Evolutionary conservation across 345 rosid species (phyloP).

Genomic region (Aquilaria sinensis): DNA sequence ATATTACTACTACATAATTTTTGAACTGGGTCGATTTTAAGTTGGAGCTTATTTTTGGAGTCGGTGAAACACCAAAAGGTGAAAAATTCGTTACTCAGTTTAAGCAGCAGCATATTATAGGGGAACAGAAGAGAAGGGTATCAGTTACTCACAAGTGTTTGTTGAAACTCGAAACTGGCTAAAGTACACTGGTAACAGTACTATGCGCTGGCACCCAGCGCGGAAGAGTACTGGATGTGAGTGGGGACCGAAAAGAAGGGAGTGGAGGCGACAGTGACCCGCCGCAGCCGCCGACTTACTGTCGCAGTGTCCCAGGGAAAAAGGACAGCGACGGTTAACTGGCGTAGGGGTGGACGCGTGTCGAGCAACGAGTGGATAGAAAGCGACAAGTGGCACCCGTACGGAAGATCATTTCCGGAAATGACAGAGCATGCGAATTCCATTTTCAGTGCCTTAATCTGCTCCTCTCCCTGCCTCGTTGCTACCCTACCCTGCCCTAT

Average conservation of each 20-base stretch:
- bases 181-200: too few species aligned
- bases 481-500: too few species aligned
- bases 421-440: constrained; percentile 23
- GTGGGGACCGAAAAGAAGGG: constrained; percentile 24
- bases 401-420: constrained; percentile 20
- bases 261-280: constrained; percentile 37
- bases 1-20: too few species aligned
- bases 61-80: too few species aligned
- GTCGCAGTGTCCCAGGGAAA: constrained; percentile 15
- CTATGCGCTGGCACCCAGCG: too few species aligned
- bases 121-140: background rate
- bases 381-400: background rate
- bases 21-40: too few species aligned
- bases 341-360: constrained; percentile 12
- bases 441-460: background rate
- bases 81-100: background rate
- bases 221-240: constrained; percentile 2
- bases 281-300: constrained; percentile 56
- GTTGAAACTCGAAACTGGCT: too few species aligned
- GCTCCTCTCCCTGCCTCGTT: too few species aligned
- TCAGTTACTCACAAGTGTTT: background rate
- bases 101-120: background rate
- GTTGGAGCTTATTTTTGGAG: too few species aligned
- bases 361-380: background rate
- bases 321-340: constrained; percentile 40